phyloP scores from a whole-genome alignment of 2,329 filamentous ascomycete genomes.

The Ophiostoma novo-ulmi region DNA sequence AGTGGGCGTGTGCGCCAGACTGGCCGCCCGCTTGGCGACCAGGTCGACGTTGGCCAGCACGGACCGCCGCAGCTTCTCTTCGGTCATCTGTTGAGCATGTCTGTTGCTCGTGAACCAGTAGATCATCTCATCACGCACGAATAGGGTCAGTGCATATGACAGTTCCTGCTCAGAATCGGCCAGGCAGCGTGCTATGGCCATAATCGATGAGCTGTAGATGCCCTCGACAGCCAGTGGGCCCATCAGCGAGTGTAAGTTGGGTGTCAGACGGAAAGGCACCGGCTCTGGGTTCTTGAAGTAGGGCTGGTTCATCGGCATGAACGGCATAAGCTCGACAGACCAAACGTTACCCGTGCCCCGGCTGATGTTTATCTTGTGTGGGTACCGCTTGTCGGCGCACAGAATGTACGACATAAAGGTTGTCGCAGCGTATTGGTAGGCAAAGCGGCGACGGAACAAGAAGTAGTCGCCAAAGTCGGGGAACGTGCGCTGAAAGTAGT shows the following conservation, averaged over 20 bases:
- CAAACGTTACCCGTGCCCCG: constrained; percentile 87
- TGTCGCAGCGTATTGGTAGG: constrained; percentile 88
- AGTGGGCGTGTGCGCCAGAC: constrained; percentile 70
- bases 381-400: constrained; percentile 93
- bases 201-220: constrained; percentile 89
- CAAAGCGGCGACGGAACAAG: constrained; percentile 96
- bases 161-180: constrained; percentile 85
- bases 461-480: constrained; percentile 91
- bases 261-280: constrained; percentile 94
- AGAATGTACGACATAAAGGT: constrained; percentile 99
- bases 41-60: constrained; percentile 70
- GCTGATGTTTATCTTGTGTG: constrained; percentile 90
- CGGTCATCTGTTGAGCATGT: constrained; percentile 53
- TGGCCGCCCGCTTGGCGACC: constrained; percentile 85
- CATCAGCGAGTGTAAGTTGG: constrained; percentile 93
- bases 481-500: constrained; percentile 86
- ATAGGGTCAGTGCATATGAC: constrained; percentile 90
- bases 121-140: constrained; percentile 96
- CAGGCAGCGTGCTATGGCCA: constrained; percentile 92
- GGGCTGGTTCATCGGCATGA: constrained; percentile 76
- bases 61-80: constrained; percentile 62
- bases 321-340: constrained; percentile 90
- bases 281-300: constrained; percentile 93
- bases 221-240: constrained; percentile 93
- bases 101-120: constrained; percentile 88